Conservation (phyloP, 2,329 filamentous ascomycete species). For the Trichoderma polysporum region DNA sequence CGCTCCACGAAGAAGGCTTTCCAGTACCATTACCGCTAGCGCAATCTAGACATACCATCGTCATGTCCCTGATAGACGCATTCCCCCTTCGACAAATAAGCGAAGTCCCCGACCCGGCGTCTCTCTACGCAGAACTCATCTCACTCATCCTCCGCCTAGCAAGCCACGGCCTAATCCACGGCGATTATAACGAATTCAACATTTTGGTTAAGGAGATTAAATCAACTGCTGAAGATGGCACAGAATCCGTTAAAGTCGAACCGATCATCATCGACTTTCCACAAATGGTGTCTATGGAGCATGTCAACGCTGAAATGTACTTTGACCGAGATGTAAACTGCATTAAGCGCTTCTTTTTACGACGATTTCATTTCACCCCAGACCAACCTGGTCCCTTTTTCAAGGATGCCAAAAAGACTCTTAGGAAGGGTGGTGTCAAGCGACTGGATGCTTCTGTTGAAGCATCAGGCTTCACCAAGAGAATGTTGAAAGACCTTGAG, state of each 20-base stretch:
- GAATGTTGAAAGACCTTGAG: conserved; percentile 93
- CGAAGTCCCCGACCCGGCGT: conserved; percentile 75
- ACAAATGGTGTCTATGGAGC: conserved; percentile 95
- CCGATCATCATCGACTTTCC: conserved; percentile 96
- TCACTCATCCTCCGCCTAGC: conserved; percentile 81
- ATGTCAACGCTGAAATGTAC: conserved; percentile 92
- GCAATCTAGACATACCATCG: conserved; percentile 90
- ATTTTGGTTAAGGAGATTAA: conserved; percentile 82
- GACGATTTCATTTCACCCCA: conserved; percentile 83
- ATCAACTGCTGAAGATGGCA: conserved; percentile 39
- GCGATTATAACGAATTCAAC: conserved; percentile 99
- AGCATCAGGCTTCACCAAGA: conserved; percentile 93
- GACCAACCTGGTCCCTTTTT: conserved; percentile 83
- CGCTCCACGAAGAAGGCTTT: conserved; percentile 78
- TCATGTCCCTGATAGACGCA: conserved; percentile 92
- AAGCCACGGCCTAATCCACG: conserved; percentile 86
- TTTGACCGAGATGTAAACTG: conserved; percentile 96
- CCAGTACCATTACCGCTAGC: conserved; percentile 83
- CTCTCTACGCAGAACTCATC: conserved; percentile 90
- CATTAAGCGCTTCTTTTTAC: conserved; percentile 89
- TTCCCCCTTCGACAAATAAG: conserved; percentile 89
- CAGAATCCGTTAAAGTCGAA: conserved; percentile 54
- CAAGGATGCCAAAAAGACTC: conserved; percentile 73
- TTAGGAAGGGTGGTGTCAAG: conserved; percentile 62
- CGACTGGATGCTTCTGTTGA: conserved; percentile 85